Base-by-base conservation (phyloP, 495 filamentous ascomycete genomes). In the Rhypophila decipiens region DNA sequence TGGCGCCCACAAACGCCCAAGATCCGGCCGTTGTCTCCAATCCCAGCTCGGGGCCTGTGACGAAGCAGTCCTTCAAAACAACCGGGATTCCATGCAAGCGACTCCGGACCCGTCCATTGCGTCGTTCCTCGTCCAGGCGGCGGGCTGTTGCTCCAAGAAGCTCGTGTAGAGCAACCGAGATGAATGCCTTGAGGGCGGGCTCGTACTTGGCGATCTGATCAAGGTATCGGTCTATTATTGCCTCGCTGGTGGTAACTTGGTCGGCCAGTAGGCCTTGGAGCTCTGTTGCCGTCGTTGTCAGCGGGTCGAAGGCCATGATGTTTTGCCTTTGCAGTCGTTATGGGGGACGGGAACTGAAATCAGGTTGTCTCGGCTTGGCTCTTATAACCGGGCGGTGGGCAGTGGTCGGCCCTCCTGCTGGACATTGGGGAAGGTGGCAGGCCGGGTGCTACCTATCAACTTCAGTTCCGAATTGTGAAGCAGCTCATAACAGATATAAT, bases 121-220 rank as follows among this genome's bases (percentile, higher is more conserved):
- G 58, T 20, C 84, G 74, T 57, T 86, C 82, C 0, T 50, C 59
- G 57, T 87, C 85, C 4, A 84, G 63, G 11, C 47, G 50, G 13
- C 67, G 59, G 1, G 84, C 84, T 50, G 42, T 18, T 55, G 47
- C 5, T 57, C 47, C 3, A 10, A 60, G 7, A 13, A 69, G 54
- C 11, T 72, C 71, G 55, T 78, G 72, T 0, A 82, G 79, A 39
- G 83, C 83, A 15, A 78, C 43, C 46, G 79, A 70, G 23, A 84
- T 58, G 18, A 85, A 60, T 5, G 79, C 73, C 51, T 76, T 77
- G 13, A 60, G 33, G 57, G 57, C 5, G 51, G 58, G 19, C 57
- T 78, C 69, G 50, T 79, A 66, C 7, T 51, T 51, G 4, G 70
- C 60, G 29, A 82, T 80, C 46, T 77, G 77, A 0, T 44, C 50